Percentiles rank a stretch among this genome's conserved stretches.
phyloP scores from a whole-genome alignment of 148 eudicot genomes.

The Vaccinium macrocarpon region DNA sequence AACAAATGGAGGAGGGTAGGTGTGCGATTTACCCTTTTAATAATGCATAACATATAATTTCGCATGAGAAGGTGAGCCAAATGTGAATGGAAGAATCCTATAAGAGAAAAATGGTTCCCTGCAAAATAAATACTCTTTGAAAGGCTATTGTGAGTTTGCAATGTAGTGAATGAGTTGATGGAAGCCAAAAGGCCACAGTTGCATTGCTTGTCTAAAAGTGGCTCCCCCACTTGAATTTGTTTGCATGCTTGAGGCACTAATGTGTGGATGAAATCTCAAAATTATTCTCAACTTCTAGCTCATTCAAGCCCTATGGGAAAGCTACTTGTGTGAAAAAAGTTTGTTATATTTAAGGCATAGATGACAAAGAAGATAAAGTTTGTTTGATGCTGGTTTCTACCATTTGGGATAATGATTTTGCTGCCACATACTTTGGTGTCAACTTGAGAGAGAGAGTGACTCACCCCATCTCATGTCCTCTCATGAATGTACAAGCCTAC shows the following conservation, averaged over 20 bases:
- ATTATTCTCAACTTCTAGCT: slow-evolving; percentile 20
- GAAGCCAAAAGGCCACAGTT: slow-evolving; percentile 15
- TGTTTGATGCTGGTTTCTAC: slow-evolving; percentile 22
- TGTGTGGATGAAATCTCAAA: slow-evolving; percentile 4
- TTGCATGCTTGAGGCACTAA: slow-evolving; percentile 16
- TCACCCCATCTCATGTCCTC: background rate
- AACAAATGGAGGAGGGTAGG: too few species aligned
- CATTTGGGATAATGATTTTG: slow-evolving; percentile 17
- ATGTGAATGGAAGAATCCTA: slow-evolving; percentile 13
- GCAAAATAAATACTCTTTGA: background rate
- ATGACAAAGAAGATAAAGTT: slow-evolving; percentile 26
- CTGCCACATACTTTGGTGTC: slow-evolving; percentile 21
- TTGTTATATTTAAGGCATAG: slow-evolving; percentile 6
- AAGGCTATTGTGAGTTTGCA: background rate
- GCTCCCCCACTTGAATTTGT: slow-evolving; percentile 14
- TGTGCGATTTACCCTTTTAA: too few species aligned
- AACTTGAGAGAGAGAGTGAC: background rate
- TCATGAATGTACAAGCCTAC: background rate
- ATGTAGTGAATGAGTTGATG: background rate
- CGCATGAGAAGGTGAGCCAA: background rate
- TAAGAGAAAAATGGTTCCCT: background rate
- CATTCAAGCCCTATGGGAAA: slow-evolving; percentile 18
- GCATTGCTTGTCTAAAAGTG: slow-evolving; percentile 18
- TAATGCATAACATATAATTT: too few species aligned
- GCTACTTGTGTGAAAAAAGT: slow-evolving; percentile 18